These are phyloP conservation scores for Starmerella bacillaris DNA, from an alignment of 805 yeast genomes.

Conservation along the genomic window DNA sequence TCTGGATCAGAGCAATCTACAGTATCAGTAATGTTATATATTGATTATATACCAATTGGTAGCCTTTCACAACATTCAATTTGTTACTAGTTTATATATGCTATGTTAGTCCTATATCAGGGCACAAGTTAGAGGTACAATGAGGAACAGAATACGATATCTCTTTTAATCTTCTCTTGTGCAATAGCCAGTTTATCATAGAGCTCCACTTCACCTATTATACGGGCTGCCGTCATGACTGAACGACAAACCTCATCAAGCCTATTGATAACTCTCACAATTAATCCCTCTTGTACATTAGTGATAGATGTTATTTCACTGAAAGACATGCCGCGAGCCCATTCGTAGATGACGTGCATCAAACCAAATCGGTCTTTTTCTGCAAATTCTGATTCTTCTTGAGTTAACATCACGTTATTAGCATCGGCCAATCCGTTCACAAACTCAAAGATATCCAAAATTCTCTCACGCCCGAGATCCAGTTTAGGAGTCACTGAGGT, in stretches of 20 bases:
- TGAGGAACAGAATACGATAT: constrained; percentile 92
- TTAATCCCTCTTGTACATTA: constrained; percentile 86
- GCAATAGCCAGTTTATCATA: constrained; percentile 81
- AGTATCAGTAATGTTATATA: not conserved
- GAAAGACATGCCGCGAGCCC: constrained; percentile 92
- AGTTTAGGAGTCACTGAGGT: constrained; percentile 65
- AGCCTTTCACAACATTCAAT: not conserved
- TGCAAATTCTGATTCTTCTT: constrained; percentile 70
- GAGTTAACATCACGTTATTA: constrained; percentile 56
- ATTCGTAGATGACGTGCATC: constrained; percentile 87
- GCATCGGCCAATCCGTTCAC: constrained; percentile 43
- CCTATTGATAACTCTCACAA: constrained; percentile 86
- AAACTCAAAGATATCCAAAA: constrained; percentile 49
- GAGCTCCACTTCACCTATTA: constrained; percentile 82
- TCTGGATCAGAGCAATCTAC: not conserved
- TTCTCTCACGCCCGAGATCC: constrained; percentile 40
- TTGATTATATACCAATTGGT: not conserved
- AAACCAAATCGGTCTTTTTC: constrained; percentile 76
- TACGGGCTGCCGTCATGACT: constrained; percentile 81
- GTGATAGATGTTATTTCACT: constrained; percentile 79
- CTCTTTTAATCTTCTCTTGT: constrained; percentile 88
- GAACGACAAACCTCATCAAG: constrained; percentile 90
- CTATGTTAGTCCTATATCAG: not conserved
- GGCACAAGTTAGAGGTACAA: constrained; percentile 60
- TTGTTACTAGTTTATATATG: not conserved